Evolutionary conservation across 2,329 filamentous ascomycete genomes (phyloP).

Genomic region (Cryphonectria japonica): DNA sequence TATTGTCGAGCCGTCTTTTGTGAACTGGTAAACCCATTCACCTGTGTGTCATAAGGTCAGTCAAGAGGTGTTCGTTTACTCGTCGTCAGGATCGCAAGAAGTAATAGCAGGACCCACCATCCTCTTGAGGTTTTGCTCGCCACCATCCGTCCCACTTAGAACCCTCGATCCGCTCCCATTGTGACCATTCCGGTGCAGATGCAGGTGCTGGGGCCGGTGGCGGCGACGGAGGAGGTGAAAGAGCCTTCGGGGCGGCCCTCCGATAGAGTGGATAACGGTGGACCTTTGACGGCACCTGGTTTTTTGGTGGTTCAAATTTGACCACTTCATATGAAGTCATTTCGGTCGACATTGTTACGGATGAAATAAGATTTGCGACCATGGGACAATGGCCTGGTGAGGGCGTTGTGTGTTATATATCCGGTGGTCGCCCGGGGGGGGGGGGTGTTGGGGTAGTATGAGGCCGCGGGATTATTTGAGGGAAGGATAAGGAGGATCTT

Average conservation of each 20-base stretch:
- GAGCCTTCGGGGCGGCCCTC: not conserved
- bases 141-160: constrained; percentile 25
- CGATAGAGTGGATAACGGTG: constrained; percentile 8
- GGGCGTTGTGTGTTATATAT: not conserved
- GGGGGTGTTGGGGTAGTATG: not conserved
- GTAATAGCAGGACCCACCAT: constrained; percentile 4
- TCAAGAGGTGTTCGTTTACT: not conserved
- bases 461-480: not conserved
- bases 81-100: not conserved
- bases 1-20: constrained; percentile 23
- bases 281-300: constrained; percentile 5
- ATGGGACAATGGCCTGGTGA: not conserved
- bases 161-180: constrained; percentile 20
- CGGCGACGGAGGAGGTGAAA: constrained; percentile 6
- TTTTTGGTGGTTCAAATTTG: constrained; percentile 12
- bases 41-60: constrained; percentile 15
- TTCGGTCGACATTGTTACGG: not conserved
- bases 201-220: not conserved
- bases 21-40: constrained; percentile 25
- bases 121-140: constrained; percentile 17
- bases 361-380: not conserved
- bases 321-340: constrained; percentile 25
- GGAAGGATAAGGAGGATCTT: not conserved
- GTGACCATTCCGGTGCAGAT: constrained; percentile 19
- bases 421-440: not conserved